A percentile compares a stretch with the other conserved stretches of the same genome.
phyloP scores from a whole-genome alignment of 75 land plant species.

The Isoetes taiwanensis region DNA sequence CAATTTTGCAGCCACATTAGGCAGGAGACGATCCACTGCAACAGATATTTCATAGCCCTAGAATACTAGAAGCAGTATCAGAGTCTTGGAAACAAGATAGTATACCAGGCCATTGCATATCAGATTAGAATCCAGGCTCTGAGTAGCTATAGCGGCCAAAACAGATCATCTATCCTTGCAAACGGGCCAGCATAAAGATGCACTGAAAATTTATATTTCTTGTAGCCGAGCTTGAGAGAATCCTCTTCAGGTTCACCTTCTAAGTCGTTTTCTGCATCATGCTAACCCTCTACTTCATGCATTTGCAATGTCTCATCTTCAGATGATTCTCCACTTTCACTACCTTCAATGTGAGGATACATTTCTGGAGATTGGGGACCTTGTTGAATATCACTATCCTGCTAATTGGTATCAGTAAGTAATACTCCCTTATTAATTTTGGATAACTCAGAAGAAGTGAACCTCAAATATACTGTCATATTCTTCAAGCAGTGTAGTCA shows the following conservation, averaged over 20 bases:
- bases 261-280: constrained; percentile 18
- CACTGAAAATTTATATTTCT: no score
- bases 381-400: constrained; percentile 5
- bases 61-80: no score
- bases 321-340: constrained; percentile 13
- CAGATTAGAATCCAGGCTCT: no score
- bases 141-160: no score
- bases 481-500: constrained; percentile 29
- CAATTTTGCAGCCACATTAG: no score
- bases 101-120: no score
- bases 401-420: neutral
- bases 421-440: neutral
- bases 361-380: constrained; percentile 2
- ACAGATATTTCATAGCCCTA: no score
- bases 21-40: no score
- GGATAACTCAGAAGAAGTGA: neutral
- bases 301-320: constrained; percentile 27
- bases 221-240: no score
- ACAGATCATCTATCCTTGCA: no score
- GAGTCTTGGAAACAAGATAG: no score
- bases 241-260: constrained; percentile 26
- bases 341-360: constrained; percentile 11
- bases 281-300: constrained; percentile 21
- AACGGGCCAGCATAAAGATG: no score
- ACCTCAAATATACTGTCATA: constrained; percentile 21